Conservation (phyloP, 352 stramenopile species). For the Globisporangium paroecandrum region DNA sequence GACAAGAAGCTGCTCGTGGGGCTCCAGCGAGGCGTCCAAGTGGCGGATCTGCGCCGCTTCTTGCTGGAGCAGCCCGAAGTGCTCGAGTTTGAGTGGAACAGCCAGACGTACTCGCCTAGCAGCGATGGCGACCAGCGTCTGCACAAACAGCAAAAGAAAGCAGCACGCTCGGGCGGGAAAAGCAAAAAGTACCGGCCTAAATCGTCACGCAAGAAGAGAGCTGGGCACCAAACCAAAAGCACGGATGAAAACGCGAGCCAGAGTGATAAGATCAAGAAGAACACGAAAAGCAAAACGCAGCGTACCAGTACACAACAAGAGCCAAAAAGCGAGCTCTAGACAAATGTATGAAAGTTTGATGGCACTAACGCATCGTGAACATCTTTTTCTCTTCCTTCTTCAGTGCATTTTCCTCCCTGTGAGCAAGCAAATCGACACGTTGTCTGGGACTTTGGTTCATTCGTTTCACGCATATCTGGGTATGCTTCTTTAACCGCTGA, state of each 20-base stretch:
- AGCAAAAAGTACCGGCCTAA: background rate
- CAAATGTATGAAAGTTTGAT: slow-evolving; percentile 7
- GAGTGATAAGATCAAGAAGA: background rate
- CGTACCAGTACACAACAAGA: slow-evolving; percentile 3
- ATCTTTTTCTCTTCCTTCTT: background rate
- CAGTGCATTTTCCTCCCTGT: background rate
- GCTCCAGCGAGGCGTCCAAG: slow-evolving; percentile 57
- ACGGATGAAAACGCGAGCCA: slow-evolving; percentile 7
- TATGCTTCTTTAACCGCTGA: slow-evolving; percentile 21
- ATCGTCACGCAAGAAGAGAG: background rate
- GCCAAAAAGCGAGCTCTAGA: slow-evolving; percentile 12
- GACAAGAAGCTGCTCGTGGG: slow-evolving; percentile 56
- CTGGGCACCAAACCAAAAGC: slow-evolving; percentile 6
- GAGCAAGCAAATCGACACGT: background rate
- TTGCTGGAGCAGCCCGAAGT: slow-evolving; percentile 50
- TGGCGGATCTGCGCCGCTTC: slow-evolving; percentile 46
- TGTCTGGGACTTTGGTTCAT: background rate
- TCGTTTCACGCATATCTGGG: background rate
- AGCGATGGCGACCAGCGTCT: background rate
- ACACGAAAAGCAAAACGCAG: slow-evolving; percentile 9
- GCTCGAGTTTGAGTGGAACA: slow-evolving; percentile 64
- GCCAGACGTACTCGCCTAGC: slow-evolving; percentile 27
- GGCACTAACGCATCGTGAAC: background rate
- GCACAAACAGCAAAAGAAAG: slow-evolving; percentile 15
- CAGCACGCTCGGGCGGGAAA: slow-evolving; percentile 12